Conservation (phyloP, 495 filamentous ascomycete genomes). For the Tetracladium setigerum region DNA sequence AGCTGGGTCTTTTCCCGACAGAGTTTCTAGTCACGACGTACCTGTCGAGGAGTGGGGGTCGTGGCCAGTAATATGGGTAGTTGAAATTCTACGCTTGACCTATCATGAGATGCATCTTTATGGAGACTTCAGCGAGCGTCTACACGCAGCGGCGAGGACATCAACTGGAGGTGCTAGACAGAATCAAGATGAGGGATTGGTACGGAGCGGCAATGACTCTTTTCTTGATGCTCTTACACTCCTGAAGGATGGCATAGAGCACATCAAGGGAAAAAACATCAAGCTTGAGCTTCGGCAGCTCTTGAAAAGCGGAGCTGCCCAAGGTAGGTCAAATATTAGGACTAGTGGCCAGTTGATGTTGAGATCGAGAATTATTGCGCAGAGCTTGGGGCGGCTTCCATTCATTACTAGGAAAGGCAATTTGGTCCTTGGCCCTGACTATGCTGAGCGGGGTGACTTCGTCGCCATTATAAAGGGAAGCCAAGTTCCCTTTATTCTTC, state of each 20-base stretch:
- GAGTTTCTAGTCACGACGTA: background rate
- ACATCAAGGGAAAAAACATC: background rate
- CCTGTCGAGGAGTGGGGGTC: background rate
- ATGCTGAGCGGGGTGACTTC: constrained; percentile 5
- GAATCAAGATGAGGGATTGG: background rate
- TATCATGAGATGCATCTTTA: background rate
- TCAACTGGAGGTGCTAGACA: constrained; percentile 1
- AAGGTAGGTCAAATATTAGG: background rate
- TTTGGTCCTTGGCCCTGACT: constrained; percentile 8
- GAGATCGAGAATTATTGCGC: background rate
- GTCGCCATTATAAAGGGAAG: constrained; percentile 7
- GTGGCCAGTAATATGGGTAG: background rate
- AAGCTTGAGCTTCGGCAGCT: no score
- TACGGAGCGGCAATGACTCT: background rate
- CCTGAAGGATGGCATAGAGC: background rate
- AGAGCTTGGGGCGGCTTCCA: constrained; percentile 3
- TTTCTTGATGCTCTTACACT: background rate
- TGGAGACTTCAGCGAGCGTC: constrained; percentile 1
- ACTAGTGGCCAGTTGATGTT: no score
- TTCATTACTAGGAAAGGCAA: constrained; percentile 11
- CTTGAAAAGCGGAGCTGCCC: no score
- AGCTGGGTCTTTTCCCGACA: background rate
- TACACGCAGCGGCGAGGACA: constrained; percentile 5
- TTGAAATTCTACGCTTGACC: background rate
- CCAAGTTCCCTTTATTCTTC: constrained; percentile 17